Conservation (phyloP, 2,329 filamentous ascomycete genomes). For the Sarocladium strictum region DNA sequence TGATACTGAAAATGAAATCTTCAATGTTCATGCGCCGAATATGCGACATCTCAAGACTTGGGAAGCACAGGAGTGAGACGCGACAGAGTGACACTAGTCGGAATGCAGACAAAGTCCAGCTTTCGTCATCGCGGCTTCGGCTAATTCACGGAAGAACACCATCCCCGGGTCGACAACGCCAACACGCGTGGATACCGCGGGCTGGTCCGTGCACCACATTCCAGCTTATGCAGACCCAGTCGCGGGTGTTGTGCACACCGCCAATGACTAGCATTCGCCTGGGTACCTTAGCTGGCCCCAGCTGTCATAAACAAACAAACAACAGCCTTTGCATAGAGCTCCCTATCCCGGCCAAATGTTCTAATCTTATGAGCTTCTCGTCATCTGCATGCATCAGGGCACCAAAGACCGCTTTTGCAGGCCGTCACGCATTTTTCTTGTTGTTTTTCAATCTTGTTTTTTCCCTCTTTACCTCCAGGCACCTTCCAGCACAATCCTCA, state of each 20-base stretch:
- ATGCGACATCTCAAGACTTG: background rate
- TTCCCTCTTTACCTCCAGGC: background rate
- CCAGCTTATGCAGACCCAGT: conserved; percentile 11
- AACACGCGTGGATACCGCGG: conserved; percentile 11
- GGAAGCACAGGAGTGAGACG: background rate
- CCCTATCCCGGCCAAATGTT: background rate
- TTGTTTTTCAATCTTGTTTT: background rate
- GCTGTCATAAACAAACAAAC: conserved; percentile 9
- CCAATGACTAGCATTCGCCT: background rate
- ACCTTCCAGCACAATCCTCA: background rate
- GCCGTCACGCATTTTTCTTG: background rate
- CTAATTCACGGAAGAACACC: background rate
- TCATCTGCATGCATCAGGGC: background rate
- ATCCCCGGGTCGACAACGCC: conserved; percentile 5
- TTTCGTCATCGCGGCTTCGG: conserved; percentile 1
- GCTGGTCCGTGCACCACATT: conserved; percentile 19
- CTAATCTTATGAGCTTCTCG: conserved; percentile 7
- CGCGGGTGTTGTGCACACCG: conserved; percentile 3
- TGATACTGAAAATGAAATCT: no score
- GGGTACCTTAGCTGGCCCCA: background rate
- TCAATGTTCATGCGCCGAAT: background rate
- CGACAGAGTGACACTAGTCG: background rate
- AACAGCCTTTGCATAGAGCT: conserved; percentile 7
- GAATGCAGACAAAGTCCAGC: background rate
- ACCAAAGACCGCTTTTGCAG: background rate